These are phyloP conservation scores for Goffeauzyma gilvescens DNA, from an alignment of 768 basidiomycete species.

Conservation along the genomic window DNA sequence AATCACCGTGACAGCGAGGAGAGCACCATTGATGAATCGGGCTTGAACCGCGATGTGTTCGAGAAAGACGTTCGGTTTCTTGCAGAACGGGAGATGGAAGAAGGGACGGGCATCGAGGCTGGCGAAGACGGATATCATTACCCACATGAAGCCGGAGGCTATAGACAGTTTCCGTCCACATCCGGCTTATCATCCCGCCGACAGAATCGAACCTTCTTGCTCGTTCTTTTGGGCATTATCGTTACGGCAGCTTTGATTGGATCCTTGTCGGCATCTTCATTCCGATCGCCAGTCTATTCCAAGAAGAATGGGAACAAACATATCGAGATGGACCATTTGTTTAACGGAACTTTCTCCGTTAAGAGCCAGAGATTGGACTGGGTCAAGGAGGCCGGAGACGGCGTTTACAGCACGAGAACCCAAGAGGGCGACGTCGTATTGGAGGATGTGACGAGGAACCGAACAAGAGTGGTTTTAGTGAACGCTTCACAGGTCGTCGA, in stretches of 20 bases:
- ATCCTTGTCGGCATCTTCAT: constrained; percentile 54
- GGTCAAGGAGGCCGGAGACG: constrained; percentile 92
- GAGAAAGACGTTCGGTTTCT: constrained; percentile 10
- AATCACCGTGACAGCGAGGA: no score
- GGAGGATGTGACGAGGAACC: constrained; percentile 53
- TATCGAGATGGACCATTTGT: constrained; percentile 73
- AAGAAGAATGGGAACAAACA: constrained; percentile 39
- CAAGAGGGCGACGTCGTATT: constrained; percentile 52
- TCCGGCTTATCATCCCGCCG: not conserved
- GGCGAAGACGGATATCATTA: constrained; percentile 14
- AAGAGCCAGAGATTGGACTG: constrained; percentile 44
- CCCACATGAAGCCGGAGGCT: not conserved
- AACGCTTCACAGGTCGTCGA: constrained; percentile 21
- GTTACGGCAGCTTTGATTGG: constrained; percentile 51
- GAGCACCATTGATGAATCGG: constrained; percentile 5
- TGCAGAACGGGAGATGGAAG: constrained; percentile 21
- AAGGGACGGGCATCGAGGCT: constrained; percentile 12
- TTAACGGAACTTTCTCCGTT: constrained; percentile 71
- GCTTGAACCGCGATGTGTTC: not conserved
- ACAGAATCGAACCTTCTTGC: constrained; percentile 2
- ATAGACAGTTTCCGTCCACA: not conserved
- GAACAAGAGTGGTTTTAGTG: constrained; percentile 18
- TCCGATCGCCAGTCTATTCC: constrained; percentile 39
- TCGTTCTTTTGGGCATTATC: constrained; percentile 43
- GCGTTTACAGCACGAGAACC: constrained; percentile 52